Percentiles rank a stretch among this genome's conserved stretches.
Conservation (phyloP, 345 rosid species). For the Durio zibethinus region DNA sequence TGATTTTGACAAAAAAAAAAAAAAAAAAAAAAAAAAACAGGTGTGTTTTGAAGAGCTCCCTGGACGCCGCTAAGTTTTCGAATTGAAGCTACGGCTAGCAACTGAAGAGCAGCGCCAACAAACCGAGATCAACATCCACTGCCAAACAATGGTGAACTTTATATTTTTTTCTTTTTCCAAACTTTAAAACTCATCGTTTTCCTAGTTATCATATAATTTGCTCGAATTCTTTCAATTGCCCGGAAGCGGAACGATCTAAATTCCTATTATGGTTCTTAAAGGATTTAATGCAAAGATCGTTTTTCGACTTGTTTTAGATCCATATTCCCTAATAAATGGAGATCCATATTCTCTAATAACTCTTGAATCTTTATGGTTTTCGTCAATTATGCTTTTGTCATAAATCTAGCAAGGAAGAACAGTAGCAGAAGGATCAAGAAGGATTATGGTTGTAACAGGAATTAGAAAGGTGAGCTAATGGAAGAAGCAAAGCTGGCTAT, state of each 20-base stretch:
- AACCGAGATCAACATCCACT: conserved; percentile 14
- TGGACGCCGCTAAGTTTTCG: neutral
- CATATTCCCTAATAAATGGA: neutral
- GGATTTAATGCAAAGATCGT: neutral
- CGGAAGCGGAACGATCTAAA: neutral
- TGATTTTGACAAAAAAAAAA: too few species aligned
- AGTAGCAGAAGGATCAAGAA: too few species aligned
- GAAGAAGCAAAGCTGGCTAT: too few species aligned
- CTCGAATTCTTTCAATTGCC: neutral
- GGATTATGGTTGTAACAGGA: too few species aligned
- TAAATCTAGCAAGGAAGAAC: too few species aligned
- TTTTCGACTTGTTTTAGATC: neutral
- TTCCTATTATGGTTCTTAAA: neutral
- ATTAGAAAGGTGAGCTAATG: too few species aligned
- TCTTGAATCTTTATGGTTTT: neutral
- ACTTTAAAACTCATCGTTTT: neutral
- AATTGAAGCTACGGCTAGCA: neutral
- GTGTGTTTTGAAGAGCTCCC: too few species aligned
- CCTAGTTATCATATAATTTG: neutral
- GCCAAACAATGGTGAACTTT: conserved; percentile 17
- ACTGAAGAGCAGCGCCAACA: neutral
- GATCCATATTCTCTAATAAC: neutral
- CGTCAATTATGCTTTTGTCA: neutral
- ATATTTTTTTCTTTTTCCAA: neutral
- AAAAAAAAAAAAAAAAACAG: too few species aligned